phyloP scores from a whole-genome alignment of 495 filamentous ascomycete species.

The Penicillium roqueforti region DNA sequence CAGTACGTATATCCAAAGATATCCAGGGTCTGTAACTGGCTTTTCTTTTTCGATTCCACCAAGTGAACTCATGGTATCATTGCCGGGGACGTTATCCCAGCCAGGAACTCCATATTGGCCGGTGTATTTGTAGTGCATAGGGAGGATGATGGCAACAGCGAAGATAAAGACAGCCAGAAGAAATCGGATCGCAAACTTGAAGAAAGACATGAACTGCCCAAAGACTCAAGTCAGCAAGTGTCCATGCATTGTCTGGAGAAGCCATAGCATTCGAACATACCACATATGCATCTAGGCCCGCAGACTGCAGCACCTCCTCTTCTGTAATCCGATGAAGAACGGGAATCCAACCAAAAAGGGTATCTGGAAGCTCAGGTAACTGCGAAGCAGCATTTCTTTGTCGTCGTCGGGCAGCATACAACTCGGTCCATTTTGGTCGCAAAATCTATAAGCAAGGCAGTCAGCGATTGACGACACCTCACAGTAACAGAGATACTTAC shows the following conservation, averaged over 20 bases:
- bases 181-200: conserved; percentile 87
- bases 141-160: conserved; percentile 72
- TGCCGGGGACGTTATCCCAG: conserved; percentile 29
- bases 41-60: conserved; percentile 24
- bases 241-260: background rate
- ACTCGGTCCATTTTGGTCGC: conserved; percentile 83
- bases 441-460: conserved; percentile 49
- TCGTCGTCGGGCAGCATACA: conserved; percentile 86
- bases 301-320: conserved; percentile 81
- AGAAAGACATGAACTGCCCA: conserved; percentile 80
- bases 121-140: conserved; percentile 72
- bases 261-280: conserved; percentile 46
- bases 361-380: conserved; percentile 79
- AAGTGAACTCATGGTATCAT: conserved; percentile 13
- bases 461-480: background rate
- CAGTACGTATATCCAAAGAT: conserved; percentile 89
- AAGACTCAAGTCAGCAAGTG: conserved; percentile 3
- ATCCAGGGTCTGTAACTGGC: conserved; percentile 39
- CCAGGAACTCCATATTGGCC: conserved; percentile 43
- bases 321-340: conserved; percentile 84
- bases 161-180: conserved; percentile 75
- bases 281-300: conserved; percentile 92
- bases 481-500: conserved; percentile 33
- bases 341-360: conserved; percentile 91
- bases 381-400: conserved; percentile 62